These are phyloP conservation scores for Colletotrichum gigasporum DNA, from an alignment of 2,329 filamentous ascomycete species.

Conservation along the genomic window DNA sequence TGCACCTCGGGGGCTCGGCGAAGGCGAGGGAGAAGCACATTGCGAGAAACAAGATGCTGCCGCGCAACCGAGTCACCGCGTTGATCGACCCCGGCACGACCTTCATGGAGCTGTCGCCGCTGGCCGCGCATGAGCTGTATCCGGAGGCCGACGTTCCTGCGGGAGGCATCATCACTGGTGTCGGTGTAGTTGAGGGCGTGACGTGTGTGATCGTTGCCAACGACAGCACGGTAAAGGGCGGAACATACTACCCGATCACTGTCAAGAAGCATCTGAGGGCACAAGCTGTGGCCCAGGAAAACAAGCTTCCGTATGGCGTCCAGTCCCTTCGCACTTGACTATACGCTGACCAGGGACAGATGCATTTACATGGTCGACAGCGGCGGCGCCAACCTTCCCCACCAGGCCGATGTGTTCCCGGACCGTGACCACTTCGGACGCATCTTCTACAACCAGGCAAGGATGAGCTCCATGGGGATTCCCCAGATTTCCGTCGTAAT, in stretches of 20 bases:
- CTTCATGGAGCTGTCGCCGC: conserved; percentile 92
- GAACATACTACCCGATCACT: conserved; percentile 96
- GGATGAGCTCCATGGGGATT: conserved; percentile 89
- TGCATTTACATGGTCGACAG: conserved; percentile 98
- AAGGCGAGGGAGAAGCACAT: conserved; percentile 91
- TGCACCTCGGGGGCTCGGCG: conserved; percentile 79
- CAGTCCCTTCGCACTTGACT: not conserved
- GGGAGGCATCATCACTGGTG: conserved; percentile 90
- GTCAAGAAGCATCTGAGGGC: conserved; percentile 97
- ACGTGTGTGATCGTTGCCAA: conserved; percentile 94
- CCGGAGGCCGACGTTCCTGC: conserved; percentile 87
- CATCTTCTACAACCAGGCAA: conserved; percentile 97
- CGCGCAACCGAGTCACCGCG: conserved; percentile 86
- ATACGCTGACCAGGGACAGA: conserved; percentile 42
- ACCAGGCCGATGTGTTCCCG: conserved; percentile 95
- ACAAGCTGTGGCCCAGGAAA: conserved; percentile 90
- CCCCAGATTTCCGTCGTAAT: conserved; percentile 96
- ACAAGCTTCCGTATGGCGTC: conserved; percentile 71
- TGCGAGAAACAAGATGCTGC: conserved; percentile 91
- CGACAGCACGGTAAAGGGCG: conserved; percentile 96
- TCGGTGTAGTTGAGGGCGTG: conserved; percentile 90
- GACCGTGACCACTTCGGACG: conserved; percentile 95
- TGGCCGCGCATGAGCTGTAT: conserved; percentile 89
- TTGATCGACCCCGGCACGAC: conserved; percentile 89
- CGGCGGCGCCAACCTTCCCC: conserved; percentile 91